Evolutionary conservation across 495 filamentous ascomycete genomes (phyloP).

Genomic region (Hapsidospora chrysogenum): DNA sequence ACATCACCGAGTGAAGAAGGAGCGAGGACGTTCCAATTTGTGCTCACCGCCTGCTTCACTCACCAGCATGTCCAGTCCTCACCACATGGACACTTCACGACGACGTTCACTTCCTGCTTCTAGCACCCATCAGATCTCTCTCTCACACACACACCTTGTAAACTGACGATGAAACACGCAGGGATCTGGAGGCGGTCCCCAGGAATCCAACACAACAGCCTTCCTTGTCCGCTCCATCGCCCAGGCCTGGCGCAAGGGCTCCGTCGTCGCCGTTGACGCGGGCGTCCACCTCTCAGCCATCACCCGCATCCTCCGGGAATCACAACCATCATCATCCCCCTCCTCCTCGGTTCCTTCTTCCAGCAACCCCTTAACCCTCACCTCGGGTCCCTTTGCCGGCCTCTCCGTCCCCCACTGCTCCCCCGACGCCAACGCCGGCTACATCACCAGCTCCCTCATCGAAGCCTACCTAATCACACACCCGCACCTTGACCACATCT

Average conservation of each 20-base stretch:
- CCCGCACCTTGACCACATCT: conserved; percentile 84
- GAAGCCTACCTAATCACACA: conserved; percentile 86
- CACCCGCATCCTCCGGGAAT: conserved; percentile 43
- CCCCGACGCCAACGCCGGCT: conserved; percentile 57
- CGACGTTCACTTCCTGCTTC: too few relatives aligned
- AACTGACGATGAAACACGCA: conserved; percentile 18
- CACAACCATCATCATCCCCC: conserved; percentile 9
- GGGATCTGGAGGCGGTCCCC: conserved; percentile 83
- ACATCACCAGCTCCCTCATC: conserved; percentile 61
- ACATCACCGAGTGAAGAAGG: too few relatives aligned
- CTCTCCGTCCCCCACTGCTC: conserved; percentile 43
- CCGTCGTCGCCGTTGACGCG: conserved; percentile 78
- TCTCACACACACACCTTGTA: too few relatives aligned
- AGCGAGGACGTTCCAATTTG: too few relatives aligned
- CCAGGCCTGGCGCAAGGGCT: conserved; percentile 63
- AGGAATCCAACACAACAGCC: conserved; percentile 77
- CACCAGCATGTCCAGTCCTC: too few relatives aligned
- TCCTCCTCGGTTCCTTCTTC: conserved; percentile 1
- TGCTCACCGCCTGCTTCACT: too few relatives aligned
- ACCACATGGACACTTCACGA: too few relatives aligned
- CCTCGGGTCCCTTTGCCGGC: conserved; percentile 52
- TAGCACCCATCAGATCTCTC: too few relatives aligned
- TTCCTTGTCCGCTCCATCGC: conserved; percentile 69
- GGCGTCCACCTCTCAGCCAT: conserved; percentile 82
- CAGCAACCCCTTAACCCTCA: conserved; percentile 13